Evolutionary conservation across 2,329 filamentous ascomycete species (phyloP).

Genomic region (Coniosporium tulheliwenetii): DNA sequence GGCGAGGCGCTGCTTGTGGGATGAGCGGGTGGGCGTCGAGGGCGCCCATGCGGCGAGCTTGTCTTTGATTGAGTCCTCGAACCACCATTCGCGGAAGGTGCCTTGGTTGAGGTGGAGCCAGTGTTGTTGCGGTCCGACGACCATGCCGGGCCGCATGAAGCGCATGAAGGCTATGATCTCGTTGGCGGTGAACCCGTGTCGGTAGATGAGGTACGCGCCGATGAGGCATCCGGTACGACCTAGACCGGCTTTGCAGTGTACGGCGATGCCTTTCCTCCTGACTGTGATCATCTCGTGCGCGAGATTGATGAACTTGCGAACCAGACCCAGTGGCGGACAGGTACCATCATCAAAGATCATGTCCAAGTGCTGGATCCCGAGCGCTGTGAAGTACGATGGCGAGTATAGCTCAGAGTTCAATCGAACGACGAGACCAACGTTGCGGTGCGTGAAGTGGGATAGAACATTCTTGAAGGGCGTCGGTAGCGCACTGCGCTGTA

Average conservation of each 20-base stretch:
- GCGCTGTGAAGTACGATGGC: slow-evolving; percentile 87
- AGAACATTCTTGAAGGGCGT: slow-evolving; percentile 93
- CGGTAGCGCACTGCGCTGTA: slow-evolving; percentile 57
- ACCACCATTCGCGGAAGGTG: slow-evolving; percentile 97
- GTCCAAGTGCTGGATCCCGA: slow-evolving; percentile 90
- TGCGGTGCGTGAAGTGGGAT: slow-evolving; percentile 70
- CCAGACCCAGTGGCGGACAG: slow-evolving; percentile 75
- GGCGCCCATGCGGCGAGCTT: slow-evolving; percentile 44
- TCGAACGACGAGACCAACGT: slow-evolving; percentile 85
- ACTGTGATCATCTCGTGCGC: slow-evolving; percentile 89
- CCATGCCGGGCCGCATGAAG: slow-evolving; percentile 98
- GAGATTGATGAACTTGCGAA: slow-evolving; percentile 85
- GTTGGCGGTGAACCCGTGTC: slow-evolving; percentile 92
- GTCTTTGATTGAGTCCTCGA: slow-evolving; percentile 63
- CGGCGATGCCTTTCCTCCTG: slow-evolving; percentile 83
- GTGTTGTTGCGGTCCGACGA: slow-evolving; percentile 95
- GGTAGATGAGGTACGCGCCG: slow-evolving; percentile 93
- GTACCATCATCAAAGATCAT: slow-evolving; percentile 99
- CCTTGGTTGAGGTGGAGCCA: slow-evolving; percentile 97
- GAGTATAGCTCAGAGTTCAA: slow-evolving; percentile 94
- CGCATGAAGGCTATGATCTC: slow-evolving; percentile 97
- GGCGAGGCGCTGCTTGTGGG: slow-evolving; percentile 31
- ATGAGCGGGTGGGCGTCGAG: slow-evolving; percentile 40
- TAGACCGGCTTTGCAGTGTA: slow-evolving; percentile 96
- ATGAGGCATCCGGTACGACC: slow-evolving; percentile 93